Evolutionary conservation across 768 basidiomycete genomes (phyloP).

Genomic region (Phanerochaete carnosa): DNA sequence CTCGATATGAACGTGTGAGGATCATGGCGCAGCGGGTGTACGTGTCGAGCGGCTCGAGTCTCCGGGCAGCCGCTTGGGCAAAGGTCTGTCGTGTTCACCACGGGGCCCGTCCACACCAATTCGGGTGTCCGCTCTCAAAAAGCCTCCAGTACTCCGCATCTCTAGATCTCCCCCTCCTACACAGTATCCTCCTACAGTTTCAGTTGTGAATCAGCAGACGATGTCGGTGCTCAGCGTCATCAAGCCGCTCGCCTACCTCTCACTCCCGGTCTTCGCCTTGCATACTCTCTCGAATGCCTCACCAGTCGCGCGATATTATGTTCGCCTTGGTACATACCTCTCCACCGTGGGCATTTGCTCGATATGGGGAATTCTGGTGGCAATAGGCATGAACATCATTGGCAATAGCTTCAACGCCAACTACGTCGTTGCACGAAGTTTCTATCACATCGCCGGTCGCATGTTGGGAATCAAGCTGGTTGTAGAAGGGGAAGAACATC

Average conservation of each 20-base stretch:
- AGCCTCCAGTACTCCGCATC: neutral
- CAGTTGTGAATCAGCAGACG: conserved; percentile 6
- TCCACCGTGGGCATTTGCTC: conserved; percentile 69
- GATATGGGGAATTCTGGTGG: conserved; percentile 66
- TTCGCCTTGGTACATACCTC: conserved; percentile 69
- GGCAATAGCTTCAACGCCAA: conserved; percentile 80
- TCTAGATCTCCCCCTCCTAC: neutral
- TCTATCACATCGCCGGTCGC: conserved; percentile 67
- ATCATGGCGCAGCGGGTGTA: neutral
- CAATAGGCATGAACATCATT: conserved; percentile 59
- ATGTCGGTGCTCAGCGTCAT: conserved; percentile 68
- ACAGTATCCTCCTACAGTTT: neutral
- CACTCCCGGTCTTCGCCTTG: conserved; percentile 66
- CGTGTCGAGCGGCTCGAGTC: conserved; percentile 4
- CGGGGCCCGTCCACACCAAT: neutral
- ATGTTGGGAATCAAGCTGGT: conserved; percentile 65
- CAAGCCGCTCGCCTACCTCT: conserved; percentile 74
- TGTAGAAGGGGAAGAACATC: conserved; percentile 84
- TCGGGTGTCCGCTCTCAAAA: conserved; percentile 9
- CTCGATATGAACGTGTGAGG: neutral
- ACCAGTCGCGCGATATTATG: conserved; percentile 64
- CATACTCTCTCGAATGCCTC: conserved; percentile 56
- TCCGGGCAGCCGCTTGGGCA: neutral
- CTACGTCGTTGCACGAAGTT: conserved; percentile 76
- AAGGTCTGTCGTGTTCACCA: conserved; percentile 1